A percentile compares a stretch with the other conserved stretches of the same genome.
These are phyloP conservation scores for Echria macrotheca DNA, from an alignment of 495 filamentous ascomycete species.

Conservation along the genomic window DNA sequence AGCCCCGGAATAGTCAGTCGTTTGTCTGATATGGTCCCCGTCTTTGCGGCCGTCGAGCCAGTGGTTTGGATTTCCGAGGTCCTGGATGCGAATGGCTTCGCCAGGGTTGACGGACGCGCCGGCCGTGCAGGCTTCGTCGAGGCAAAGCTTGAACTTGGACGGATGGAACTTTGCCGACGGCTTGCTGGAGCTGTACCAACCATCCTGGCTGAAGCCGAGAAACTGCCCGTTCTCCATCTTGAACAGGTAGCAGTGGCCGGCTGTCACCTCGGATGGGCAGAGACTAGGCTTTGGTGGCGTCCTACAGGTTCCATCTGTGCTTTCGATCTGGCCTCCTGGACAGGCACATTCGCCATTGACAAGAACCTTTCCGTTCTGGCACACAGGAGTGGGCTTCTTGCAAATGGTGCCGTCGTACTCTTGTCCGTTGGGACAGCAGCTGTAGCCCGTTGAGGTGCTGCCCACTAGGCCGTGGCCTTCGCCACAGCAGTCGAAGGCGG, in stretches of 20 bases:
- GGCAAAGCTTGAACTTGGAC: conserved; percentile 6
- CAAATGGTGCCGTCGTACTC: not conserved
- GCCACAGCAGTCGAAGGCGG: conserved; percentile 6
- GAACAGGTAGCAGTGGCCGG: conserved; percentile 1
- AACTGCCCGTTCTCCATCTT: conserved; percentile 4
- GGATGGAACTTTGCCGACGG: not conserved
- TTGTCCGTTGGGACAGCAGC: not conserved
- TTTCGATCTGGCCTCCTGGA: not conserved
- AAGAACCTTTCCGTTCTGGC: conserved; percentile 2
- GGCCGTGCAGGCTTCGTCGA: not conserved
- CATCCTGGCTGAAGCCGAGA: not conserved
- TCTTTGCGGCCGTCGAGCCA: not conserved
- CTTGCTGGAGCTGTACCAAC: conserved; percentile 1
- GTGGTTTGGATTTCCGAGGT: not conserved
- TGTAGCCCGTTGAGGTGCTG: not conserved
- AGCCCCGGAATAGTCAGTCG: not conserved
- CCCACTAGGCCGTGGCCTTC: not conserved
- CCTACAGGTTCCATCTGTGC: not conserved
- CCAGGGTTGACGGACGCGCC: not conserved
- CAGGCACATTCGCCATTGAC: conserved; percentile 3
- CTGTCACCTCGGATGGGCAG: not conserved
- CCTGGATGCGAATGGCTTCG: not conserved
- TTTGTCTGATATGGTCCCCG: not conserved
- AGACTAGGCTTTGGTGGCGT: not conserved
- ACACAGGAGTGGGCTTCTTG: not conserved